Evolutionary conservation across 805 yeast genomes (phyloP).

Genomic region (Scheffersomyces stipitis): DNA sequence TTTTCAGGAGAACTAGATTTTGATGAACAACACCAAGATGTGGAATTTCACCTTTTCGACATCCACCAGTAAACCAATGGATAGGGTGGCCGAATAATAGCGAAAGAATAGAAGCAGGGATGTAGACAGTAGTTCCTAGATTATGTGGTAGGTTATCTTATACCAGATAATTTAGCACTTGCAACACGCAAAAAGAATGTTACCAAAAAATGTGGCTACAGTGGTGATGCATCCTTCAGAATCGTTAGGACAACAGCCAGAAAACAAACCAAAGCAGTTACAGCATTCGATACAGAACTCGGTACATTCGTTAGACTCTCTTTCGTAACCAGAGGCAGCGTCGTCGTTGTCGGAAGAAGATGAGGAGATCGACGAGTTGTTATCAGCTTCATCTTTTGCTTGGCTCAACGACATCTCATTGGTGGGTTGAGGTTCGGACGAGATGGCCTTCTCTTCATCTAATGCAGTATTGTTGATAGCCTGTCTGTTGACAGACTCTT

Average conservation of each 20-base stretch:
- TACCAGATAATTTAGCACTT: slow-evolving; percentile 29
- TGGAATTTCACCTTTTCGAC: no score
- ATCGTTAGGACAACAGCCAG: slow-evolving; percentile 39
- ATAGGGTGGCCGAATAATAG: no score
- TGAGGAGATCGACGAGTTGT: slow-evolving; percentile 1
- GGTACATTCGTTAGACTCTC: slow-evolving; percentile 39
- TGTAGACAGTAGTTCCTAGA: no score
- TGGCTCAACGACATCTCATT: slow-evolving; percentile 4
- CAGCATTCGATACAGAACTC: slow-evolving; percentile 40
- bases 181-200: slow-evolving; percentile 32
- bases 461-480: no score
- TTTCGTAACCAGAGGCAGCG: slow-evolving; percentile 35
- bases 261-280: slow-evolving; percentile 41
- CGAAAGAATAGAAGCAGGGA: no score
- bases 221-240: slow-evolving; percentile 42
- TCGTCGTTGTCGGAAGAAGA: neutral
- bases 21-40: no score
- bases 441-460: slow-evolving; percentile 1
- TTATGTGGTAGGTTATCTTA: no score
- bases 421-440: slow-evolving; percentile 5
- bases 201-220: slow-evolving; percentile 37
- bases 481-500: no score
- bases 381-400: neutral
- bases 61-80: no score
- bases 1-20: no score